A percentile compares a stretch with the other conserved stretches of the same genome.
These are phyloP conservation scores for Aspergillus versicolor DNA, from an alignment of 2,329 filamentous ascomycete species.

Conservation along the genomic window DNA sequence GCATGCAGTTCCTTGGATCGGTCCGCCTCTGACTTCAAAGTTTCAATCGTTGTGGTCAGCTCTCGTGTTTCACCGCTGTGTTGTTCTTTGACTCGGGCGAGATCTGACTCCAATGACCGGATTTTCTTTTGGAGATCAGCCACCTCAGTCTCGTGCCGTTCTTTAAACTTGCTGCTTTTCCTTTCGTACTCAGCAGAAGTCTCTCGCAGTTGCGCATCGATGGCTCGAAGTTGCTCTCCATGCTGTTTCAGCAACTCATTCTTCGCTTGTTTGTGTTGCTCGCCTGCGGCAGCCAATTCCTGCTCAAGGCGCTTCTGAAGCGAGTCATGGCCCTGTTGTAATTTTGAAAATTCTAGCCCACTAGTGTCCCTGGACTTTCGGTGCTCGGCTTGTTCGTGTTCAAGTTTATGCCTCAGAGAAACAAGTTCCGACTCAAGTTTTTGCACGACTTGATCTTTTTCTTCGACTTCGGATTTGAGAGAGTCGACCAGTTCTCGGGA, in stretches of 20 bases:
- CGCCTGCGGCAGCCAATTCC: slow-evolving; percentile 58
- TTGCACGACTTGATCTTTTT: slow-evolving; percentile 64
- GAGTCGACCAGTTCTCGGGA: slow-evolving; percentile 92
- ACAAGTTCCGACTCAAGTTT: slow-evolving; percentile 58
- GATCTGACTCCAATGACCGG: slow-evolving; percentile 55
- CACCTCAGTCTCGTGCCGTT: slow-evolving; percentile 58
- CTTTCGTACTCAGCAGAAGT: slow-evolving; percentile 42
- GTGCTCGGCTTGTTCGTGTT: slow-evolving; percentile 73
- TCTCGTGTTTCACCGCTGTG: slow-evolving; percentile 59
- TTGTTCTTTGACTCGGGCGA: slow-evolving; percentile 50
- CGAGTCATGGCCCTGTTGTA: slow-evolving; percentile 68
- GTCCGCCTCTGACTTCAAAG: slow-evolving; percentile 50
- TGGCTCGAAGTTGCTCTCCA: slow-evolving; percentile 47
- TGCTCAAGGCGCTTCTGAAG: slow-evolving; percentile 69
- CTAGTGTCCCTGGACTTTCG: slow-evolving; percentile 62
- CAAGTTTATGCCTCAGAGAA: slow-evolving; percentile 54
- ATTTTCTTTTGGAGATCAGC: slow-evolving; percentile 63
- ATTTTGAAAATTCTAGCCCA: slow-evolving; percentile 54
- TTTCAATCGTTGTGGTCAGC: slow-evolving; percentile 57
- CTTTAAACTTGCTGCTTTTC: slow-evolving; percentile 36
- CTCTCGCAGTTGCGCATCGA: slow-evolving; percentile 50
- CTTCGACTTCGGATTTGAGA: slow-evolving; percentile 72
- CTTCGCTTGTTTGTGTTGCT: slow-evolving; percentile 46
- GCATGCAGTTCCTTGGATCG: slow-evolving; percentile 62
- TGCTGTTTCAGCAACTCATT: slow-evolving; percentile 45